phyloP scores from a whole-genome alignment of 441 rosid species.

The Cnidoscolus chayamansa region DNA sequence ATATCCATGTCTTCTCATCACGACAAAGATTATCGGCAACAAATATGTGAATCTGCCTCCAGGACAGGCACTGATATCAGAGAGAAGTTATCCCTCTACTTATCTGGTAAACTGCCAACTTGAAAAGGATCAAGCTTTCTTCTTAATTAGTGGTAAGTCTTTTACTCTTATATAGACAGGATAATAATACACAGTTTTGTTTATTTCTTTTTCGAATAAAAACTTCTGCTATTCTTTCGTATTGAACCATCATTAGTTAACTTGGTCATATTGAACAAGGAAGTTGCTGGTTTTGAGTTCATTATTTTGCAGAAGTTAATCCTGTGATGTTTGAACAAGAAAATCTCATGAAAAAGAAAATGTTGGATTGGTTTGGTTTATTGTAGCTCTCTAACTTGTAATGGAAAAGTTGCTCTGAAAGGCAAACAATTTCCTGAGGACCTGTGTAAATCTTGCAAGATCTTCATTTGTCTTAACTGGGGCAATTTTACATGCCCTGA shows the following conservation, averaged over 20 bases:
- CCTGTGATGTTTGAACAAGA: neutral
- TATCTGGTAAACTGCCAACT: conserved; percentile 42
- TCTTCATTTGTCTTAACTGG: neutral
- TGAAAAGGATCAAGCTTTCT: conserved; percentile 16
- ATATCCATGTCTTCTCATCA: conserved; percentile 45
- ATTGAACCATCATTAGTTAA: neutral
- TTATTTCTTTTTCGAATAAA: neutral
- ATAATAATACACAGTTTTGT: neutral
- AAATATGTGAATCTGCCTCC: conserved; percentile 44
- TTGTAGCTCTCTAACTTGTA: neutral
- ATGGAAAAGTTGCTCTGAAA: neutral
- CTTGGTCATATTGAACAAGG: neutral
- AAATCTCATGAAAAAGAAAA: neutral
- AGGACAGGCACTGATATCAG: conserved; percentile 46
- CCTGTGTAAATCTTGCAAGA: neutral
- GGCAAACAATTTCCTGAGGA: neutral
- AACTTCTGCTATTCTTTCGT: conserved; percentile 4
- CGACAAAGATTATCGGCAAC: conserved; percentile 56
- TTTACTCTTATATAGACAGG: conserved; percentile 5
- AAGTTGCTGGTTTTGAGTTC: neutral
- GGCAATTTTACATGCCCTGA: neutral
- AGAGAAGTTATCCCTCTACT: conserved; percentile 52
- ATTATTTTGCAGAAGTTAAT: neutral
- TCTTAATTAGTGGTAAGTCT: neutral
- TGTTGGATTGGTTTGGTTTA: neutral